Evolutionary conservation across 768 basidiomycete genomes (phyloP), one percentile per base, ranked within the genome.

Genomic region (Termitomyces heimii): DNA sequence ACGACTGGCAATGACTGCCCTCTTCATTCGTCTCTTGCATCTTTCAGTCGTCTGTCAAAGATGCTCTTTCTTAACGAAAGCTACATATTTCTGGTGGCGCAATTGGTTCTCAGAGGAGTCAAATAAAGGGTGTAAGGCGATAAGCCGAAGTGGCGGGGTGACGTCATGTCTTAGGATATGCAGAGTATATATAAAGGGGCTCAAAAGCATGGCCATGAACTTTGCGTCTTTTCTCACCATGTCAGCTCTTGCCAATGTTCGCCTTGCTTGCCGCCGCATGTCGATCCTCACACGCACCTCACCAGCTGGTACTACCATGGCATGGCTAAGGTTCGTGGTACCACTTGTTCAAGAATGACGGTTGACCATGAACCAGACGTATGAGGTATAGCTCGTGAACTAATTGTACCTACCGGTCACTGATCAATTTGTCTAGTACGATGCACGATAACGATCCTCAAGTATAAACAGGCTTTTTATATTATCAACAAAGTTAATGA

Each of bases 391-490:
- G 42, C 22, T 35, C 57, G 13, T 51, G n/a, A 44, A 31, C 52
- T 32, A 40, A 49, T 43, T 35, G 31, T 24, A 32, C 28, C 28
- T 22, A 26, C 5, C n/a, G 53, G 53, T 35, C 22, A 31, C 64
- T 65, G 47, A 68, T 42, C 12, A 39, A 58, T 6, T 52, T 48
- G 22, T 55, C 51, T 60, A 81, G 80, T 68, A 80, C 83, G 16
- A 81, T 83, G 73, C 83, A 83, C 60, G 80, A 81, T 46, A 84
- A 84, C 60, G 77, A 82, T 60, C 74, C 84, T 5, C 73, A 81
- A 65, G 83, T 84, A 57, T 24, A 61, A 60, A 10, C 1, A 32
- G 10, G 18, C 12, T 40, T 8, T 13, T 39, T 18, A 32, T 16
- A 5, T 18, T 1, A 20, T 18, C n/a, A 45, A 31, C 44, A 28